Evolutionary conservation across 2,329 filamentous ascomycete species (phyloP).

Genomic region (Arthrocladium fulminans): DNA sequence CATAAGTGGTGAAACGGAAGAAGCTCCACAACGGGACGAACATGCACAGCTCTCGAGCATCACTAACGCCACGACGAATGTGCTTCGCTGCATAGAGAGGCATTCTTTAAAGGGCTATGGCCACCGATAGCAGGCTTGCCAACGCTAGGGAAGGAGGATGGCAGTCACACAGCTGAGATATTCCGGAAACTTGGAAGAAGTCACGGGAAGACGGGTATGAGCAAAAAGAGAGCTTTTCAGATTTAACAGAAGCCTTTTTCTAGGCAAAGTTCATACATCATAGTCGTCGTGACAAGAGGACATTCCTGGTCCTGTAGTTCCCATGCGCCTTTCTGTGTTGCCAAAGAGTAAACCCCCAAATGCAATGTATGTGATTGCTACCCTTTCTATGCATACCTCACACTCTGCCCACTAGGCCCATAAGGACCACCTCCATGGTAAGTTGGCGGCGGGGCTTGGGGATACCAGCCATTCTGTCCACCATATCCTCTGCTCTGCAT

Average conservation of each 20-base stretch:
- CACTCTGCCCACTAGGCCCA: conserved; percentile 12
- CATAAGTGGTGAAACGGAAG: too few species aligned
- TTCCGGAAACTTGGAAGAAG: too few species aligned
- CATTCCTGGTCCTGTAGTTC: not conserved
- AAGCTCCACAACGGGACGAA: too few species aligned
- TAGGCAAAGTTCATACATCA: conserved; percentile 6
- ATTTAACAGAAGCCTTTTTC: not conserved
- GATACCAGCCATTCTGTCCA: conserved; percentile 15
- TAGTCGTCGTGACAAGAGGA: not conserved
- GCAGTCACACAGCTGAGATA: too few species aligned
- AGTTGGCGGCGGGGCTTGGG: conserved; percentile 17
- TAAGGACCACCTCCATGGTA: conserved; percentile 10
- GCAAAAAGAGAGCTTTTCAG: not conserved
- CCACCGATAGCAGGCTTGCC: too few species aligned
- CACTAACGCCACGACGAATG: too few species aligned
- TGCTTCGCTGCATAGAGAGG: too few species aligned
- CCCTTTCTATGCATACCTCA: conserved; percentile 16
- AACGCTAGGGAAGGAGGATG: too few species aligned
- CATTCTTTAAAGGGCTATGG: too few species aligned
- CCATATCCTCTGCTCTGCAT: conserved; percentile 22
- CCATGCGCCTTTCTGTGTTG: not conserved
- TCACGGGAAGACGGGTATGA: not conserved
- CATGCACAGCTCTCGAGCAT: too few species aligned
- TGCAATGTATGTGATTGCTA: too few species aligned
- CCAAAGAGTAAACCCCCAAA: not conserved